Evolutionary conservation across 2,329 filamentous ascomycete genomes (phyloP).

Genomic region (Phialemoniopsis sp.): DNA sequence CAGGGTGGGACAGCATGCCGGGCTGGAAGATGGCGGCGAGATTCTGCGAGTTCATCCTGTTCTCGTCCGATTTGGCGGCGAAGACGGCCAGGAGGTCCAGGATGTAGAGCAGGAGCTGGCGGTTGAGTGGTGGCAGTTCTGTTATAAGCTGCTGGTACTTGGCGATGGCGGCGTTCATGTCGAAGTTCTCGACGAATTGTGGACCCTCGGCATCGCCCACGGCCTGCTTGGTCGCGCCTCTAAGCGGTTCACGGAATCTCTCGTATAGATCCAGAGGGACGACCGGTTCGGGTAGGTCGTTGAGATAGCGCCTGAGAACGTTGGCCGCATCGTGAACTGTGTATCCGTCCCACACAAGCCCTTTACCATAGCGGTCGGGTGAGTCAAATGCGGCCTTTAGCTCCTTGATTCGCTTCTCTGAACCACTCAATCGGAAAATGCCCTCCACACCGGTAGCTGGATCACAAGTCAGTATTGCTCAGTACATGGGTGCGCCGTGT

Average conservation of each 20-base stretch:
- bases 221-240: slow-evolving; percentile 66
- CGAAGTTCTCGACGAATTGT: slow-evolving; percentile 70
- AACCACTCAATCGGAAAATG: slow-evolving; percentile 93
- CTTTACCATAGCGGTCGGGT: slow-evolving; percentile 92
- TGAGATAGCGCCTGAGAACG: slow-evolving; percentile 90
- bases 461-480: slow-evolving; percentile 12
- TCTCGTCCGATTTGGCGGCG: slow-evolving; percentile 91
- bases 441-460: slow-evolving; percentile 90
- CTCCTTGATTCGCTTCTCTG: slow-evolving; percentile 97
- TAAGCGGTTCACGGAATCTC: slow-evolving; percentile 80
- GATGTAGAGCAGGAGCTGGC: slow-evolving; percentile 91
- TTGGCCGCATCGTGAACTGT: slow-evolving; percentile 98
- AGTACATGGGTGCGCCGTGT: too few relatives aligned
- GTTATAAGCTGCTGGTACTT: slow-evolving; percentile 90
- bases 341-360: slow-evolving; percentile 93
- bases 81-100: slow-evolving; percentile 95
- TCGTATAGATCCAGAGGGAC: slow-evolving; percentile 93
- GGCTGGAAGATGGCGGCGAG: slow-evolving; percentile 96
- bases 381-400: slow-evolving; percentile 89
- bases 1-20: slow-evolving; percentile 88
- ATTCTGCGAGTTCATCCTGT: slow-evolving; percentile 94
- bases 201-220: slow-evolving; percentile 65
- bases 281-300: slow-evolving; percentile 93
- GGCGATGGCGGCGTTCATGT: slow-evolving; percentile 70
- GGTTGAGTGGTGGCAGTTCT: slow-evolving; percentile 86